A percentile compares a stretch with the other conserved stretches of the same genome.
These are phyloP conservation scores for Ophiocordyceps camponoti-floridani DNA, from an alignment of 2,329 filamentous ascomycete species.

Conservation along the genomic window DNA sequence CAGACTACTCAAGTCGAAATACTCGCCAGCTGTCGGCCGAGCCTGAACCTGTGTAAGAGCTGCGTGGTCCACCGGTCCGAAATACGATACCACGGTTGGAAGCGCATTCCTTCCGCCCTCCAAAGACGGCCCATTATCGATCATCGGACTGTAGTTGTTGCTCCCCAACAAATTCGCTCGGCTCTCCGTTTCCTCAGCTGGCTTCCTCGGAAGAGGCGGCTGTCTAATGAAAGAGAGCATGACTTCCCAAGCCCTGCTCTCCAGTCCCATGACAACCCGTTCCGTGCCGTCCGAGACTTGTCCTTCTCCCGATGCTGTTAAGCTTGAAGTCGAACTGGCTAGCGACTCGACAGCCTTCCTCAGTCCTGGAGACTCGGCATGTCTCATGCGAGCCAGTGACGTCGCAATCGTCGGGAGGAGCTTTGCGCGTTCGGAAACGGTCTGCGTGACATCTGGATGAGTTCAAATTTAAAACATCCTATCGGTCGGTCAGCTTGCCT, in stretches of 20 bases:
- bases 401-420: slow-evolving; percentile 11
- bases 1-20: neutral
- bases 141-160: too few relatives aligned
- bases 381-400: slow-evolving; percentile 14
- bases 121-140: neutral
- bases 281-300: neutral
- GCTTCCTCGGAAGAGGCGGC: slow-evolving; percentile 1
- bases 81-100: slow-evolving; percentile 1
- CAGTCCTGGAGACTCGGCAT: slow-evolving; percentile 16
- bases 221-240: slow-evolving; percentile 6
- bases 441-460: slow-evolving; percentile 4
- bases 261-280: neutral
- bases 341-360: slow-evolving; percentile 10
- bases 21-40: too few relatives aligned
- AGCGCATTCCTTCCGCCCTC: neutral
- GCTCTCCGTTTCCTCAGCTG: neutral
- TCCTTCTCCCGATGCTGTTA: neutral
- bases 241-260: slow-evolving; percentile 8
- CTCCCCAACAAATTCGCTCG: too few relatives aligned
- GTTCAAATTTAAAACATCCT: neutral
- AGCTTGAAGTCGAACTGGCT: neutral
- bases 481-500: slow-evolving; percentile 7
- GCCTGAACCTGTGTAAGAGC: neutral
- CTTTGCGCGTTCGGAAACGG: slow-evolving; percentile 8
- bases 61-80: neutral